Base-by-base conservation (phyloP, 2,329 filamentous ascomycete genomes). In the Ilyonectria destructans region DNA sequence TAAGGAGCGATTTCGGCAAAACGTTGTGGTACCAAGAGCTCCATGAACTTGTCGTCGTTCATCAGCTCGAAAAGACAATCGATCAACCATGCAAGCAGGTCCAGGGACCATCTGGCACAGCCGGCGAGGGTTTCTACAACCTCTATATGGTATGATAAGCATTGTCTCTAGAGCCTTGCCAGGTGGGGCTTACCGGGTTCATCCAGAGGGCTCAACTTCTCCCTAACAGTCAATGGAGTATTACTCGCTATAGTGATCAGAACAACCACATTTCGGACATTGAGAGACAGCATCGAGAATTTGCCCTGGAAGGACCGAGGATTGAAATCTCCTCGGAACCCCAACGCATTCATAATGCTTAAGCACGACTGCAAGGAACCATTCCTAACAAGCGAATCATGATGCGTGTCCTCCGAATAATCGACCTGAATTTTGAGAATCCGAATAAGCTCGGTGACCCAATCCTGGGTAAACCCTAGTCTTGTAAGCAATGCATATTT, bases 331-430 rank as follows among this genome's bases (percentile, higher is more conserved):
- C 91, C 91, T 49, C 86, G 87, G 77, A 93, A 95, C 4, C 93
- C 93, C 10, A 98, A 83, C 59, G 93, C 91, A 65, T 93, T 91
- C 77, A 97, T 90, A 31, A 96, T 89, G 75, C 93, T 93, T 13
- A 98, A 85, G 64, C 91, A 93, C 63, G 93, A 87, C 68, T 94
- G 92, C 52, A 98, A 87, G 40, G 90, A 86, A 3, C 86, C 85
- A 75, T 96, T 95, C 67, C 91, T 86, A 70, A 96, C 88, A 37
- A 97, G 84, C 66, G 91, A 86, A 77, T 96, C 91, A 73, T 92
- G 89, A 51, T 89, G 87, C 2, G 89, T 84, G 68, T 97, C 93
- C 56, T 93, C 88, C 0, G 94, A 92, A 77, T 95, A 97, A 81
- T 98, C 96, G 55, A 95, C 89, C 57, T 91, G 90, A 33, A 93